Evolutionary conservation across 169 alveolate species (phyloP), one percentile per base, ranked within the genome.

Genomic region (Babesia microti): DNA sequence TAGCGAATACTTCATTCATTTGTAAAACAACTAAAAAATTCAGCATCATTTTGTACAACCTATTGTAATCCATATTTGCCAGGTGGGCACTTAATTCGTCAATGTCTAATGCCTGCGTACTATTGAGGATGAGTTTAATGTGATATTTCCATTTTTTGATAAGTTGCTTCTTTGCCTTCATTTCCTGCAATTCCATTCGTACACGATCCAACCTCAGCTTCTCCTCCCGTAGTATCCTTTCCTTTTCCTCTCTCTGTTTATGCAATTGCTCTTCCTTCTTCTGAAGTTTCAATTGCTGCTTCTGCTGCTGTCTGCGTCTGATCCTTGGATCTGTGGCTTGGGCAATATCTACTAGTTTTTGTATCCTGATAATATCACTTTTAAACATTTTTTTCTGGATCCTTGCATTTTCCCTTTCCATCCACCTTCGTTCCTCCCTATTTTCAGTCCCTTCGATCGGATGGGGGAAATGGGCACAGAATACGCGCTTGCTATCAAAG

Each of bases 351-450:
- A 85, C 91, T 17, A 90, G 76, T 66, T 81, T 87, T 34, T 75
- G 85, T 15, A 90, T 85, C 72, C 97, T 73, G 17, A 84, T 58
- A 43, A 85, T 75, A 68, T 90, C 97, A 40, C 74, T 78, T 56
- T 75, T 88, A 18, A 74, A 60, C 14, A 84, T 81, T 48, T 87
- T 81, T 11, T 82, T 78, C 41, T 85, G 89, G 48, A 83, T 81
- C 72, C 86, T 90, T 40, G 66, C 79, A 75, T 90, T 90, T 56
- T 90, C 95, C 35, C 90, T 83, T 41, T 86, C 89, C 97, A 90
- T 90, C 89, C 92, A 89, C 49, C 95, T 73, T 56, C 88, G 81
- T 68, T 90, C 97, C 48, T 85, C 93, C 58, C 95, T 53, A 49
- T 89, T 86, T 35, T 83, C 89, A 4, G 97, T 94, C 48, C 87